Evolutionary conservation across 805 yeast species (phyloP).

Genomic region (Kregervanrija fluxuum): DNA sequence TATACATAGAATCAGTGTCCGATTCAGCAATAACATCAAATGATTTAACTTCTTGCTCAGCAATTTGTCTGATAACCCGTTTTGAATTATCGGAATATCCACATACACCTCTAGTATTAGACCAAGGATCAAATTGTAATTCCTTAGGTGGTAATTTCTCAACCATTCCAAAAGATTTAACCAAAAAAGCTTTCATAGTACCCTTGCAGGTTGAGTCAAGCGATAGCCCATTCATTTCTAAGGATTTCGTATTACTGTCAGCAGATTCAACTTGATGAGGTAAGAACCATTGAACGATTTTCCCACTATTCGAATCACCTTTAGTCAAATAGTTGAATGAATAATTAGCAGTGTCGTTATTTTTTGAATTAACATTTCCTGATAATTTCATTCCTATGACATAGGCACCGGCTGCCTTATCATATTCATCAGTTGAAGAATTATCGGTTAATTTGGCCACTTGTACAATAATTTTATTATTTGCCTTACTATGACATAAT

Average conservation of each 20-base stretch:
- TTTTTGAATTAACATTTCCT: conserved; percentile 28
- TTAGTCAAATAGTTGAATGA: conserved; percentile 30
- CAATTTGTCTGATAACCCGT: conserved; percentile 37
- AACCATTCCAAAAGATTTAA: conserved; percentile 25
- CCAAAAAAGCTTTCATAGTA: conserved; percentile 38
- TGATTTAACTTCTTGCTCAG: conserved; percentile 44
- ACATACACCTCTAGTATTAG: conserved; percentile 35
- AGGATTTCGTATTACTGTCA: conserved; percentile 14
- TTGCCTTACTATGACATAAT: conserved; percentile 27
- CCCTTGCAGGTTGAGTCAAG: conserved; percentile 53
- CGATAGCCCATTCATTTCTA: conserved; percentile 20
- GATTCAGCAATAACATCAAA: conserved; percentile 49
- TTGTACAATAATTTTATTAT: conserved; percentile 40
- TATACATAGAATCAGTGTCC: conserved; percentile 81
- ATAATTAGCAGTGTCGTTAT: conserved; percentile 31
- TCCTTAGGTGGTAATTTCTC: conserved; percentile 25
- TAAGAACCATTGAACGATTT: conserved; percentile 38
- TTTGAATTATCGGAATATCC: conserved; percentile 30
- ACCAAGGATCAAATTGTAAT: conserved; percentile 52
- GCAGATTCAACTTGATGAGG: conserved; percentile 46
- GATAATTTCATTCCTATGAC: conserved; percentile 38
- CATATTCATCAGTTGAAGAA: conserved; percentile 37
- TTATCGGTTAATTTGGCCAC: conserved; percentile 36
- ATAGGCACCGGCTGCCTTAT: conserved; percentile 64
- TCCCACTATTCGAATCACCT: conserved; percentile 19